These are phyloP conservation scores for Fusarium annulatum DNA, from an alignment of 2,329 filamentous ascomycete species.

Conservation along the genomic window DNA sequence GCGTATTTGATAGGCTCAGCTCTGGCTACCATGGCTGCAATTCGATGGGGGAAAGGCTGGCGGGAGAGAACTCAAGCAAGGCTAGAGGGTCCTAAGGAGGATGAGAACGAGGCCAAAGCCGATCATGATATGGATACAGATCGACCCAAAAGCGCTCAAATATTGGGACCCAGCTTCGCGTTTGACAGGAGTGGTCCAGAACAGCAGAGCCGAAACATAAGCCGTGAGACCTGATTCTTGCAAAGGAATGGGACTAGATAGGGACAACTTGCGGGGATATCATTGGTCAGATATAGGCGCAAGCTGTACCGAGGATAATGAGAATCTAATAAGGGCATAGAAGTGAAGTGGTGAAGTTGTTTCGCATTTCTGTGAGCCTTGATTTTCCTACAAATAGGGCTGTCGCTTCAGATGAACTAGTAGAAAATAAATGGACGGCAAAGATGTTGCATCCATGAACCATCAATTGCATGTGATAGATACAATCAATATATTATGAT, in stretches of 20 bases:
- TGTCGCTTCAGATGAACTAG: not conserved
- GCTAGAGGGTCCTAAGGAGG: conserved; percentile 17
- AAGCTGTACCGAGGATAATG: not conserved
- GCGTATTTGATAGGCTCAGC: conserved; percentile 53
- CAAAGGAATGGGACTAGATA: not conserved
- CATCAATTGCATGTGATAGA: not conserved
- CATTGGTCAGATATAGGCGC: not conserved
- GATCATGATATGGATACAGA: not conserved
- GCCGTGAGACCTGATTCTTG: conserved; percentile 8
- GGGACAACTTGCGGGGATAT: not conserved
- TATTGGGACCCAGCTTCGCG: not conserved
- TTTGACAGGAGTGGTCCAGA: not conserved
- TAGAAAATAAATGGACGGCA: not conserved
- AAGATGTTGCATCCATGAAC: not conserved
- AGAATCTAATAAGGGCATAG: not conserved
- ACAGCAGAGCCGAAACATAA: conserved; percentile 19
- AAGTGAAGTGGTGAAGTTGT: not conserved
- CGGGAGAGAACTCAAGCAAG: conserved; percentile 49
- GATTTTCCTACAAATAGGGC: not conserved
- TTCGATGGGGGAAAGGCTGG: conserved; percentile 56
- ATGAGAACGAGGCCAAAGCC: conserved; percentile 13
- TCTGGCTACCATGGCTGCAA: conserved; percentile 51
- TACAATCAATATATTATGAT: not conserved
- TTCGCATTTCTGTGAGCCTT: not conserved
- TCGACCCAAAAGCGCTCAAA: conserved; percentile 6